Conservation (phyloP, 345 rosid species). For the Camelina neglecta region DNA sequence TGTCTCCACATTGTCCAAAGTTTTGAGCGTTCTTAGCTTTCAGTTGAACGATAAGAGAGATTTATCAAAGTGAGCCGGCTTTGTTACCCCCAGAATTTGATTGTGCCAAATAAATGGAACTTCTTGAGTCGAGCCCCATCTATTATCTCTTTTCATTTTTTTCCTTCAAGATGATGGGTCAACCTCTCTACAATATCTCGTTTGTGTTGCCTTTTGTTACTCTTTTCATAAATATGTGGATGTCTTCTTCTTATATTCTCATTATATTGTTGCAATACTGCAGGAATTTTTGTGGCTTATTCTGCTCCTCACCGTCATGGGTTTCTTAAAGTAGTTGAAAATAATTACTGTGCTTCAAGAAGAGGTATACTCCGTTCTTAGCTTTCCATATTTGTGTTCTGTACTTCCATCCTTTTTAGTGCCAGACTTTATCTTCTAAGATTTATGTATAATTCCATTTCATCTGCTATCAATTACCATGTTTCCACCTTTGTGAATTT, state of each 20-base stretch:
- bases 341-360: conserved; percentile 91
- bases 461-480: conserved; percentile 3
- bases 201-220: conserved; percentile 10
- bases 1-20: not conserved
- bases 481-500: conserved; percentile 16
- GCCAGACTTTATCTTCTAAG: not conserved
- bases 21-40: not conserved
- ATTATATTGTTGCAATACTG: conserved; percentile 35
- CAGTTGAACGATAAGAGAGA: not conserved
- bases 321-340: conserved; percentile 87
- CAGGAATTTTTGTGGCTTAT: conserved; percentile 79
- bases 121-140: not conserved
- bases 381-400: conserved; percentile 6
- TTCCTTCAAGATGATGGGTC: conserved; percentile 1
- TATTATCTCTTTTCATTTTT: not conserved
- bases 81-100: not conserved
- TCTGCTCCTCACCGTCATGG: conserved; percentile 83
- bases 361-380: conserved; percentile 57
- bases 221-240: conserved; percentile 3
- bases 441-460: not conserved
- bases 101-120: not conserved
- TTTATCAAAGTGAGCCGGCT: conserved; percentile 3
- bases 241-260: conserved; percentile 27
- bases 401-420: conserved; percentile 16
- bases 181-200: conserved; percentile 1